Evolutionary conservation across 208 protist species (phyloP).

Genomic region (Acanthamoeba triangularis): DNA sequence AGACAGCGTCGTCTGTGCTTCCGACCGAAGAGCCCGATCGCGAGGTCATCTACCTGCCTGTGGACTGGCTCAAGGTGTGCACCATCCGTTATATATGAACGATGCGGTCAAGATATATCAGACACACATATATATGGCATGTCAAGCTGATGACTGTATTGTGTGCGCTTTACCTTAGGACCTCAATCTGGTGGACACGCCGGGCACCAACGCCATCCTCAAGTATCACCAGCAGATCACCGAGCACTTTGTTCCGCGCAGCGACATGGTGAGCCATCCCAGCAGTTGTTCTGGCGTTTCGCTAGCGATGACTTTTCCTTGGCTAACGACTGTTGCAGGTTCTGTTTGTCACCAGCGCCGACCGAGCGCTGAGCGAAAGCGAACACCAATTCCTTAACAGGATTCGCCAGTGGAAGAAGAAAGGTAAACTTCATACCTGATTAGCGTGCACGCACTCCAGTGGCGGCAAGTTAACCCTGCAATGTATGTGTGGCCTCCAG

Average conservation of each 20-base stretch:
- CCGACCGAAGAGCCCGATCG: conserved; percentile 64
- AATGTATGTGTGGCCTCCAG: not conserved
- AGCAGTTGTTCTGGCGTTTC: not conserved
- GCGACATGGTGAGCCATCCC: conserved; percentile 62
- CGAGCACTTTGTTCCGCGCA: conserved; percentile 82
- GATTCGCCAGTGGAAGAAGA: conserved; percentile 80
- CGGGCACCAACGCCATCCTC: conserved; percentile 77
- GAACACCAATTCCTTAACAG: conserved; percentile 77
- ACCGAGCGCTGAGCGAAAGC: conserved; percentile 80
- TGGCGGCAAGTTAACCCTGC: not conserved
- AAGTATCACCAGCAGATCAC: conserved; percentile 84
- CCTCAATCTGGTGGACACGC: conserved; percentile 81
- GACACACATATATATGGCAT: not conserved
- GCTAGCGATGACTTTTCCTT: not conserved
- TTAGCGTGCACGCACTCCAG: not conserved
- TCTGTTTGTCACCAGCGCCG: conserved; percentile 78
- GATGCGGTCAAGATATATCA: too few relatives aligned
- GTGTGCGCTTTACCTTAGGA: not conserved
- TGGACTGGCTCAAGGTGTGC: conserved; percentile 82
- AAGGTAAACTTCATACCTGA: not conserved
- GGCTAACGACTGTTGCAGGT: not conserved
- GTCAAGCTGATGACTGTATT: not conserved
- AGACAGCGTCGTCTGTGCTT: not conserved
- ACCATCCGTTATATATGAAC: too few relatives aligned
- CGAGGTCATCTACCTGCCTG: conserved; percentile 79